Conservation (phyloP, 1,284 basidiomycete genomes). For the Fomitopsis betulina region DNA sequence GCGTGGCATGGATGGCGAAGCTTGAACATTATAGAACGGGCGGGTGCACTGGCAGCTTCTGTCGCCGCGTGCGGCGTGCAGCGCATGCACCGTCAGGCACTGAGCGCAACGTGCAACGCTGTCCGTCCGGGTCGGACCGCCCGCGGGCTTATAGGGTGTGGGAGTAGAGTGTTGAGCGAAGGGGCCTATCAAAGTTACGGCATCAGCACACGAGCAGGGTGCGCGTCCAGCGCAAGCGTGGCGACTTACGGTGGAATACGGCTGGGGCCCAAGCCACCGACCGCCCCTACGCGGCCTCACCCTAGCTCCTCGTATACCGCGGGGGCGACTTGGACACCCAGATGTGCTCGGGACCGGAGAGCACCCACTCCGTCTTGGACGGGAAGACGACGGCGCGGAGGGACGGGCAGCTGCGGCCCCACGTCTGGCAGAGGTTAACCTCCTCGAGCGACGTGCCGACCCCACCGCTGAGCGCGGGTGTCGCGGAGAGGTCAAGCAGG, state of each 20-base stretch:
- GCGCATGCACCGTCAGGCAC: background rate
- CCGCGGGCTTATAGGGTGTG: background rate
- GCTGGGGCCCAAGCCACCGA: background rate
- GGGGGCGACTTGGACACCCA: slow-evolving; percentile 25
- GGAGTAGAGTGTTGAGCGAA: background rate
- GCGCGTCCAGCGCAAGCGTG: background rate
- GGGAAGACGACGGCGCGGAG: slow-evolving; percentile 53
- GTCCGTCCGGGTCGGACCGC: background rate
- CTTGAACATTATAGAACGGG: background rate
- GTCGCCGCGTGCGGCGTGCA: background rate
- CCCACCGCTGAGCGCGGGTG: slow-evolving; percentile 35
- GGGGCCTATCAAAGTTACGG: background rate
- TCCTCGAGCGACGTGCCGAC: slow-evolving; percentile 45
- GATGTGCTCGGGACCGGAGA: slow-evolving; percentile 18
- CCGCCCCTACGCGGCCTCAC: background rate
- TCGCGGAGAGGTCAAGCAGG: slow-evolving; percentile 53
- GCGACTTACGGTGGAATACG: background rate
- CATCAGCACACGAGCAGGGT: background rate
- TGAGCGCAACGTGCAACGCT: background rate
- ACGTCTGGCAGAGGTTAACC: slow-evolving; percentile 45
- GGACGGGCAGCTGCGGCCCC: slow-evolving; percentile 49
- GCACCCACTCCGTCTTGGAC: slow-evolving; percentile 37
- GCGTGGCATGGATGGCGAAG: background rate
- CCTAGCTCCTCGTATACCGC: slow-evolving; percentile 7
- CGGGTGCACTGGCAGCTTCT: background rate